Evolutionary conservation across 805 yeast species (phyloP).

Genomic region (Metschnikowia colocasiae): DNA sequence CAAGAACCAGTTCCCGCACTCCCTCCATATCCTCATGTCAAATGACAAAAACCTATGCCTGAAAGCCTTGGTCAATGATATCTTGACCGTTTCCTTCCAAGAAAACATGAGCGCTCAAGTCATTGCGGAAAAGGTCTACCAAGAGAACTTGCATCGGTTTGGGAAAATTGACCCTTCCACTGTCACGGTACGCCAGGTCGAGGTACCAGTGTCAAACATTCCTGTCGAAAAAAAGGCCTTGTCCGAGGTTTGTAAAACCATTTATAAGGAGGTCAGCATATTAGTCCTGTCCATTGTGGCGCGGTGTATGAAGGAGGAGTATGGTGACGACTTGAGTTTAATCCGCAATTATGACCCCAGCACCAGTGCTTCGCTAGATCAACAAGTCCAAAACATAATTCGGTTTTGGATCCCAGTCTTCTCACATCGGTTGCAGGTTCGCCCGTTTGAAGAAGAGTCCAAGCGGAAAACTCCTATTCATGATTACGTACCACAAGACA

Average conservation of each 20-base stretch:
- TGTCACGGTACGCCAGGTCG: constrained; percentile 5
- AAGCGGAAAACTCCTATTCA: constrained; percentile 8
- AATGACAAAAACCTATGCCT: constrained; percentile 82
- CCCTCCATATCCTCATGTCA: constrained; percentile 59
- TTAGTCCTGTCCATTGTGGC: constrained; percentile 47
- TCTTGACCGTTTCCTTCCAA: constrained; percentile 59
- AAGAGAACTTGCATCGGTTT: constrained; percentile 31
- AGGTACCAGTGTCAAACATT: constrained; percentile 7
- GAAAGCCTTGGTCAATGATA: constrained; percentile 65
- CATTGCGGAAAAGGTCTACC: constrained; percentile 39
- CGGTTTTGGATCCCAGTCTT: constrained; percentile 50
- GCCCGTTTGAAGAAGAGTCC: constrained; percentile 19
- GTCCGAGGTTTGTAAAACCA: constrained; percentile 16
- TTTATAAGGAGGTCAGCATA: constrained; percentile 41
- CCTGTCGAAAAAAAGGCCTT: neutral
- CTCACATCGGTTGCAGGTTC: constrained; percentile 39
- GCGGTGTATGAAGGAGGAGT: constrained; percentile 48
- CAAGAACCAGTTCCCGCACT: constrained; percentile 31
- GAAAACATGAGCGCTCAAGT: constrained; percentile 41
- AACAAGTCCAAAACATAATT: constrained; percentile 40
- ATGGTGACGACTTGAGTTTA: constrained; percentile 53
- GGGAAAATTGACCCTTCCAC: constrained; percentile 18
- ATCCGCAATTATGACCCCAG: constrained; percentile 44
- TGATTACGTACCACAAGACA: constrained; percentile 16
- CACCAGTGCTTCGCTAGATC: constrained; percentile 33